Base-by-base conservation (phyloP, 495 filamentous ascomycete genomes). In the Trichoderma erinaceum region DNA sequence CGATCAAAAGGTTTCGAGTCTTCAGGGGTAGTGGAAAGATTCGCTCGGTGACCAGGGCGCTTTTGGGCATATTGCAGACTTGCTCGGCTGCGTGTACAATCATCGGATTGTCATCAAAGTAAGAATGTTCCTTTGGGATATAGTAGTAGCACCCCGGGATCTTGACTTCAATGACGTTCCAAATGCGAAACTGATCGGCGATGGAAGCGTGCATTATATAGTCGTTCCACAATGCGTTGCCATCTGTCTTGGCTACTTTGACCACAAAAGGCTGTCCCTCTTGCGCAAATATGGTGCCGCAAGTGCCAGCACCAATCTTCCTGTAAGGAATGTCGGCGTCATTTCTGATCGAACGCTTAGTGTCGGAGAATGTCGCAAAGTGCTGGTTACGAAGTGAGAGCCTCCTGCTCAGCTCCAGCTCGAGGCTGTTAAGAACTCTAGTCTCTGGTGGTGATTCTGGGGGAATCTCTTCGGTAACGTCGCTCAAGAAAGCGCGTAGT, bases 301-400 rank as follows among this genome's bases (percentile, higher is more conserved):
- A 73, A 18, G 70, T 64, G 6, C 70, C 70, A 1, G 70, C 70
- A 12, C 71, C 71, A 29, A 71, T 71, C n/a, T 73, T 73, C 25
- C 21, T 27, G 25, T 29, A 64, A 15, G 25, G 15, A 23, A 29
- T 1, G 29, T 29, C 29, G 29, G 29, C 29, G 29, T 29, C 29
- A 29, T 29, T 29, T 29, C 29, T 29, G 1, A 1, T 4, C 29
- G 1, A 4, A 29, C 29, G 29, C 29, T 29, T 29, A 29, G 4
- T 29, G 1, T 29, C 4, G 4, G 4, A 29, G 4, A 29, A 29
- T 29, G 29, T 29, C 29, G 29, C 29, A 4, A 29, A 29, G 29
- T 29, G 29, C 29, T 29, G 29, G 29, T 29, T 29, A 29, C 29
- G 29, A 29, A 29, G 29, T 4, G 29, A 29, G 29, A 29, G 29